Conservation (phyloP, 495 filamentous ascomycete species). For the Bryoglossum gracile region DNA sequence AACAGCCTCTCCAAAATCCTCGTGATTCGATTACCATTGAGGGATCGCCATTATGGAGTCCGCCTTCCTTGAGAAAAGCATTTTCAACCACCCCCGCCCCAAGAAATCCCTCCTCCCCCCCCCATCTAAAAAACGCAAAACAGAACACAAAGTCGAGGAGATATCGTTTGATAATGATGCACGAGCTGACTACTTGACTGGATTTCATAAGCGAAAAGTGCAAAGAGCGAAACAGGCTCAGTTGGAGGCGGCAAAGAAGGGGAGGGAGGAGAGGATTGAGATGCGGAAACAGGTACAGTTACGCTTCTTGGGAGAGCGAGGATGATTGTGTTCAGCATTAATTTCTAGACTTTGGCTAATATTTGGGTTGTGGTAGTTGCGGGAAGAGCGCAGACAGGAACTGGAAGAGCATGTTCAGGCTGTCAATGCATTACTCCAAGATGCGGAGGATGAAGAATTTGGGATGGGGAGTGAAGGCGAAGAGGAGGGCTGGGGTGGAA, state of each 20-base stretch:
- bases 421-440: constrained; percentile 54
- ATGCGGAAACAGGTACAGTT: constrained; percentile 64
- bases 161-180: constrained; percentile 75
- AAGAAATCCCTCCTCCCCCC: constrained; percentile 41
- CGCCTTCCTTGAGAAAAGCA: constrained; percentile 14
- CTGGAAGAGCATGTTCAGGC: constrained; percentile 70
- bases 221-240: constrained; percentile 76
- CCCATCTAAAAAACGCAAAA: constrained; percentile 59
- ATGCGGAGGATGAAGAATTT: constrained; percentile 33
- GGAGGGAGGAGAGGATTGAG: constrained; percentile 61
- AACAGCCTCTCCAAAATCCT: background rate
- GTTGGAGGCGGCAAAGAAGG: constrained; percentile 63
- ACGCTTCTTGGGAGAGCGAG: constrained; percentile 3
- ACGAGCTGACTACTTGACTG: constrained; percentile 80
- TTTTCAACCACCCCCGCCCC: constrained; percentile 43
- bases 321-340: too few species aligned
- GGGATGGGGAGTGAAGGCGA: constrained; percentile 46
- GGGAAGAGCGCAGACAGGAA: constrained; percentile 70
- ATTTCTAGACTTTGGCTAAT: constrained; percentile 4
- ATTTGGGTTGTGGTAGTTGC: constrained; percentile 47
- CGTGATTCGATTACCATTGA: constrained; percentile 1
- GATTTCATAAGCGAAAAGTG: constrained; percentile 93
- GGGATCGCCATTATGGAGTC: constrained; percentile 1
- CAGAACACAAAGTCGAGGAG: constrained; percentile 55
- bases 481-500: constrained; percentile 54